Evolutionary conservation across 2,329 filamentous ascomycete genomes (phyloP).

Genomic region (Nothophaeocryptopus gaeumannii): DNA sequence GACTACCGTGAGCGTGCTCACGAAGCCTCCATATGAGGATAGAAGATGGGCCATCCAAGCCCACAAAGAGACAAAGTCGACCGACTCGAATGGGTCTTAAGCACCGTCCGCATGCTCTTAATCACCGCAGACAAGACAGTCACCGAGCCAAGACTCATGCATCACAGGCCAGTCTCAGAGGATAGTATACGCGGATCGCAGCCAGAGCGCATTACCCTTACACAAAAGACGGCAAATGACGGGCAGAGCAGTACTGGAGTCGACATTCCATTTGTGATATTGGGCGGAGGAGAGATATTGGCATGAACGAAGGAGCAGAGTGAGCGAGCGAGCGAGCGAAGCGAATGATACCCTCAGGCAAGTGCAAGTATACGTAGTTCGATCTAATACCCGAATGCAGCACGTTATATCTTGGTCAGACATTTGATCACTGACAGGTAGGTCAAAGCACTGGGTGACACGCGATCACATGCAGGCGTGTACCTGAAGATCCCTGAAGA

Average conservation of each 20-base stretch:
- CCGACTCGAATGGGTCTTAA: neutral
- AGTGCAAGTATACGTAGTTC: no score
- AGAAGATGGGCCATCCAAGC: neutral
- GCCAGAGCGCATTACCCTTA: neutral
- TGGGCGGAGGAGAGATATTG: neutral
- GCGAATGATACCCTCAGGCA: no score
- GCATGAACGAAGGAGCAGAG: neutral
- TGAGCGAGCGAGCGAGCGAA: neutral
- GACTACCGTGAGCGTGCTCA: neutral
- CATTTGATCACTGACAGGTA: no score
- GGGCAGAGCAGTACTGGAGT: neutral
- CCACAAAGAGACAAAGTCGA: neutral
- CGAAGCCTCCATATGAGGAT: neutral
- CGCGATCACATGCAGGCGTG: no score
- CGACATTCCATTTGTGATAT: conserved; percentile 5
- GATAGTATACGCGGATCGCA: neutral
- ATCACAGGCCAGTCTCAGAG: neutral
- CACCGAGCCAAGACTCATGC: neutral
- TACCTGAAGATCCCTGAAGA: no score
- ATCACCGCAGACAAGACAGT: neutral
- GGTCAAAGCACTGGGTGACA: no score
- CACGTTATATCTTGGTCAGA: no score
- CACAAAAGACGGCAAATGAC: neutral
- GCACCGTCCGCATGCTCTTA: neutral
- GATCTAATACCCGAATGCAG: no score